A percentile compares a stretch with the other conserved stretches of the same genome.
Evolutionary conservation across 2,329 filamentous ascomycete genomes (phyloP).

Genomic region (Colletotrichum sp.): DNA sequence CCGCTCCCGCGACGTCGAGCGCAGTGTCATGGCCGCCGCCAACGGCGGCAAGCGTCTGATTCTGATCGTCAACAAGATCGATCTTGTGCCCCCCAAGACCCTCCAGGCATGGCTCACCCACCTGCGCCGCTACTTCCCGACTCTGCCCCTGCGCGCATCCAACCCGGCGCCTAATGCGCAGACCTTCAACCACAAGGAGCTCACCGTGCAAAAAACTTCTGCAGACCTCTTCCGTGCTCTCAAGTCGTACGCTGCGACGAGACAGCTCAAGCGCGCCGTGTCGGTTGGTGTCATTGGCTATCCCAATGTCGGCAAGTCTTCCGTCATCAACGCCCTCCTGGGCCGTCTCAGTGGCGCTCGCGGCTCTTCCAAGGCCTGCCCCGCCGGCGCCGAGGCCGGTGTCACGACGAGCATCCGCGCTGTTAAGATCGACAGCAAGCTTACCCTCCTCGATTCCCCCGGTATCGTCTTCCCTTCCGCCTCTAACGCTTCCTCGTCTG

Average conservation of each 20-base stretch:
- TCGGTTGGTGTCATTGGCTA: constrained; percentile 95
- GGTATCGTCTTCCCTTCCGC: constrained; percentile 91
- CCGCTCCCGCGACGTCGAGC: constrained; percentile 87
- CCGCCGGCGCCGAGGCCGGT: constrained; percentile 88
- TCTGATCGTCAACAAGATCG: constrained; percentile 94
- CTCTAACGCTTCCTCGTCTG: constrained; percentile 38
- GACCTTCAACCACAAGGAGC: constrained; percentile 89
- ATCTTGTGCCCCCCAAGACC: constrained; percentile 81
- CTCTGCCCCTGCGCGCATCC: constrained; percentile 85
- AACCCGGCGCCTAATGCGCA: constrained; percentile 83
- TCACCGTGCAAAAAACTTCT: constrained; percentile 86
- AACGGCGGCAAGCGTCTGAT: constrained; percentile 86
- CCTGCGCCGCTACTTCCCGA: constrained; percentile 88
- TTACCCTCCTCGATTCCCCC: constrained; percentile 91
- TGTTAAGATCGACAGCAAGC: constrained; percentile 93
- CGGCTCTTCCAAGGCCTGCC: constrained; percentile 71
- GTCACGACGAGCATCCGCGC: constrained; percentile 88
- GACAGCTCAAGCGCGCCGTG: constrained; percentile 86
- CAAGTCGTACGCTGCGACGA: constrained; percentile 84
- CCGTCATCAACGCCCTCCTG: constrained; percentile 91
- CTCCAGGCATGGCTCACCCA: constrained; percentile 85
- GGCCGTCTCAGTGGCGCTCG: constrained; percentile 73
- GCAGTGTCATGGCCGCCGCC: constrained; percentile 87
- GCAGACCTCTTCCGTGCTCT: constrained; percentile 85
- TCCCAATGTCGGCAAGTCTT: constrained; percentile 95